Evolutionary conservation across 2,329 filamentous ascomycete species (phyloP), one percentile per base, ranked within the genome.

Genomic region (Pseudogymnoascus sp.): DNA sequence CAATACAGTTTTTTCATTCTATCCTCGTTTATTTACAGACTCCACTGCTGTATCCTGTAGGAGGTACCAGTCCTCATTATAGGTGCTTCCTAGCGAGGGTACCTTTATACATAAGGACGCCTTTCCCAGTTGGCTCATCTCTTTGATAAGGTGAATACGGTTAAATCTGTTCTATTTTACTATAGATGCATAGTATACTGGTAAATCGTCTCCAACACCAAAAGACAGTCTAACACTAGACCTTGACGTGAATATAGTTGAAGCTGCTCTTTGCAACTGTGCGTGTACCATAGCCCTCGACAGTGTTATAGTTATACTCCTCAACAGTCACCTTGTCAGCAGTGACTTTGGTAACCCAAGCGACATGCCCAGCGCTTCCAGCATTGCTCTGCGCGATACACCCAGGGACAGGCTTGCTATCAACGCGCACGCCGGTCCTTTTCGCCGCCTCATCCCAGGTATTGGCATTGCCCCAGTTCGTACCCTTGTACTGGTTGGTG

Each of bases 311-410:
- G 59, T 63, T 63, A 35, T 63, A 63, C 47, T 63, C 61, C 61
- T 63, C 62, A 9, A 63, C 29, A 7, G 47, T 62, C 11, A 63
- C 61, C 6, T n/a, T 24, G 2, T 62, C 10, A 1, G 60, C 60
- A 33, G 61, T 24, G 8, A 63, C 61, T 4, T 24, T 44, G 4
- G 36, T 36, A 5, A 63, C 61, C 59, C 60, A 63, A 5, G 61
- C 61, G 11, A 63, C 61, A 26, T 63, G 61, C 1, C 61, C 61
- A 15, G 11, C n/a, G 6, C 10, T 7, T n/a, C 61, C 60, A 40
- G 40, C 61, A 63, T 63, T 62, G 29, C 59, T 62, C 61, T 63
- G 61, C 24, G 61, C 61, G 4, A 63, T 44, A 35, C 60, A 58
- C n/a, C 61, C 61, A 1, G 61, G 61, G 33, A 62, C 61, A 6